phyloP scores from a whole-genome alignment of 768 basidiomycete species.

The Fibroporia radiculosa region DNA sequence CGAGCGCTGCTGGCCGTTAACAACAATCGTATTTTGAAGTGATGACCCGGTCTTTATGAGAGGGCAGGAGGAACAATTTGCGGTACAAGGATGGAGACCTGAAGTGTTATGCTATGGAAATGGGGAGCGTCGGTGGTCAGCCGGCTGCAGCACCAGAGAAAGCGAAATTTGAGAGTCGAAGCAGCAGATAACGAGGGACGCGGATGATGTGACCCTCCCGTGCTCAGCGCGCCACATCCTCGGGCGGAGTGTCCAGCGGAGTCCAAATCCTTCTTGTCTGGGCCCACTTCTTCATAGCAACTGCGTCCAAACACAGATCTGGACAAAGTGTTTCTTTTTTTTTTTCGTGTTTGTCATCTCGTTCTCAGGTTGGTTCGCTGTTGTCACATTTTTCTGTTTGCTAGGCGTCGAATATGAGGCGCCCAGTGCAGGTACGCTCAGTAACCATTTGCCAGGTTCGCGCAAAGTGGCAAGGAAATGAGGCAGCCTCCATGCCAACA shows the following conservation, averaged over 20 bases:
- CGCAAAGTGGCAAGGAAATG: too few species aligned
- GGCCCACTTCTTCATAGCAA: not conserved
- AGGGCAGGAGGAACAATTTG: not conserved
- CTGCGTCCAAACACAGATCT: not conserved
- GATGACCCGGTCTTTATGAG: constrained; percentile 5
- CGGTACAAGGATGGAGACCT: constrained; percentile 1
- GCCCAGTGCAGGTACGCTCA: too few species aligned
- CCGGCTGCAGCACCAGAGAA: constrained; percentile 26
- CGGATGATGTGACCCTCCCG: constrained; percentile 18
- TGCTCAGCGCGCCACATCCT: constrained; percentile 16
- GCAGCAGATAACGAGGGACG: constrained; percentile 29
- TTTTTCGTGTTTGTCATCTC: not conserved
- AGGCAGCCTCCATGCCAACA: too few species aligned
- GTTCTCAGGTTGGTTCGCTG: too few species aligned
- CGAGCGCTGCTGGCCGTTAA: constrained; percentile 13
- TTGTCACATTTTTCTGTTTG: too few species aligned
- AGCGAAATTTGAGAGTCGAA: constrained; percentile 39
- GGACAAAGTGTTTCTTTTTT: not conserved
- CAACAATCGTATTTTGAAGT: constrained; percentile 11
- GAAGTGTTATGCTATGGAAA: constrained; percentile 7
- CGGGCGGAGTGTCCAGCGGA: constrained; percentile 17
- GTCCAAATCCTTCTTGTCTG: constrained; percentile 6
- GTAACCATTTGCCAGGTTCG: too few species aligned
- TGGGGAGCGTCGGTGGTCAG: constrained; percentile 17
- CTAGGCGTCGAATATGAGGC: too few species aligned